Evolutionary conservation across 202 grass and related monocot genomes (phyloP).

Genomic region (Schoenoplectus tabernaemontani): DNA sequence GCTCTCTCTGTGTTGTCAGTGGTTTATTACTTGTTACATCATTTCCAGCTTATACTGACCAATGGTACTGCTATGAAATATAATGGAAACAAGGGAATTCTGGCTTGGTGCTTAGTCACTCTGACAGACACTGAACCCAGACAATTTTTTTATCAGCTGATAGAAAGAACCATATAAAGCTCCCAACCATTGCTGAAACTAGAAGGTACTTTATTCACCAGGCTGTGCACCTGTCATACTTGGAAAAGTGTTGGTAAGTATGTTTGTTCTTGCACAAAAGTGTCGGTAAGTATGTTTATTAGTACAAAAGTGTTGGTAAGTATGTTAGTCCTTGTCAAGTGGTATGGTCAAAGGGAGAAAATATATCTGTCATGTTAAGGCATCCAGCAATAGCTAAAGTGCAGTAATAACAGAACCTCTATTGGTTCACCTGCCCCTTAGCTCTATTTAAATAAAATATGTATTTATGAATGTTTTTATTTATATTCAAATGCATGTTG

Average conservation of each 20-base stretch:
- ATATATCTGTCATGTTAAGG: background rate
- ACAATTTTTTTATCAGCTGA: background rate
- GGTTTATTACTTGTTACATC: background rate
- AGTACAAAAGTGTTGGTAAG: background rate
- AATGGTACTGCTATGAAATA: background rate
- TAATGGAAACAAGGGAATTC: background rate
- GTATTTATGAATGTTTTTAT: background rate
- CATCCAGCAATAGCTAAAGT: background rate
- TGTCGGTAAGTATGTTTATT: background rate
- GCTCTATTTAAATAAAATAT: background rate
- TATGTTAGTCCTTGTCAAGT: background rate
- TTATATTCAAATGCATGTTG: conserved; percentile 1
- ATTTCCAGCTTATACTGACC: background rate
- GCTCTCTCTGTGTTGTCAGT: background rate
- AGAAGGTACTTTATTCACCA: background rate
- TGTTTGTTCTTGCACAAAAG: too few relatives aligned
- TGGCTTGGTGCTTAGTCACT: background rate
- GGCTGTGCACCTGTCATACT: background rate
- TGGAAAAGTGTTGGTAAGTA: too few relatives aligned
- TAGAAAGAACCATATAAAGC: background rate
- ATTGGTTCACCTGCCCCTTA: background rate
- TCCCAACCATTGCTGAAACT: background rate
- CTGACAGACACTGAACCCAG: background rate
- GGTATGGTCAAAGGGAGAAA: background rate
- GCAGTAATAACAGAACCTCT: background rate